Percentiles rank a stretch among this genome's conserved stretches.
phyloP scores from a whole-genome alignment of 2,329 filamentous ascomycete genomes.

The Pestalotiopsis sp. region DNA sequence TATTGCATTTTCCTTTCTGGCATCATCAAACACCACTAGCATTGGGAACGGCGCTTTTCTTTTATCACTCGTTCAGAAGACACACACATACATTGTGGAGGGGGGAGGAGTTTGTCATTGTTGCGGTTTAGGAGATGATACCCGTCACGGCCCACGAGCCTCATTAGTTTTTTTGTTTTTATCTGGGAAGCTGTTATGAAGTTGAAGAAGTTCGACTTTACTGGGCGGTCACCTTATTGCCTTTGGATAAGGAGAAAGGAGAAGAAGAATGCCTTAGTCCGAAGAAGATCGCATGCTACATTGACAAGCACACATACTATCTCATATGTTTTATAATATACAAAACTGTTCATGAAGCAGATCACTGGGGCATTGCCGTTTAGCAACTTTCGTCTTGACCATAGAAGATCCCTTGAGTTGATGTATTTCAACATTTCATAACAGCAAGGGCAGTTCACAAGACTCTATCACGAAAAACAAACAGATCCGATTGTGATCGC shows the following conservation, averaged over 20 bases:
- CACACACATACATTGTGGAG: too few species aligned
- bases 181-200: background rate
- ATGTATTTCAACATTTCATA: too few species aligned
- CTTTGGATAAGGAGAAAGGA: background rate
- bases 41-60: background rate
- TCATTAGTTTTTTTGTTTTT: conserved; percentile 8
- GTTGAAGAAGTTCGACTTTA: background rate
- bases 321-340: conserved; percentile 7
- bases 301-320: background rate
- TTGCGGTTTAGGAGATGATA: conserved; percentile 6
- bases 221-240: background rate
- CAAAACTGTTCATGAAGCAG: background rate
- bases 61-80: background rate
- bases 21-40: background rate
- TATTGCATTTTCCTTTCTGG: background rate
- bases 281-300: background rate
- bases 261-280: background rate
- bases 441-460: too few species aligned
- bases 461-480: too few species aligned
- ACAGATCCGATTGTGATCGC: too few species aligned
- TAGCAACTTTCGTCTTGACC: background rate
- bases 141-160: conserved; percentile 4
- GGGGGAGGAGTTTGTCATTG: background rate
- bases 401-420: too few species aligned
- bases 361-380: background rate